Percentiles rank a stretch among this genome's conserved stretches.
Evolutionary conservation across 371 early-diverging fungal genomes (phyloP).

Genomic region (Funneliformis caledonium): DNA sequence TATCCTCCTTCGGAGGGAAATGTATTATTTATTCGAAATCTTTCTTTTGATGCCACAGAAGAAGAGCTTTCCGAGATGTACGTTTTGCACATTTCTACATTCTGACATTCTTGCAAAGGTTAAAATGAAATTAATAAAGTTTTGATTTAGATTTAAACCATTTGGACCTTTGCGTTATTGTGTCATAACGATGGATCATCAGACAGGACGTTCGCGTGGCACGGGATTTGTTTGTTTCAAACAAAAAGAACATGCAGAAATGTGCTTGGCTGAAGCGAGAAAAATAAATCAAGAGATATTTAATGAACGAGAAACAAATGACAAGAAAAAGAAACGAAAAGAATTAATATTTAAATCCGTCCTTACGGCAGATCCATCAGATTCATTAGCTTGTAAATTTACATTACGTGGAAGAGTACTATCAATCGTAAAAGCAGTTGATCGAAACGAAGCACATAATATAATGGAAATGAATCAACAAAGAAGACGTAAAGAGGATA

Average conservation of each 20-base stretch:
- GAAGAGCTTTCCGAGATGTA: slow-evolving; percentile 76
- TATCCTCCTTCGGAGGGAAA: slow-evolving; percentile 49
- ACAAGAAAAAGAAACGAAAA: slow-evolving; percentile 50
- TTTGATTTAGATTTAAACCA: slow-evolving; percentile 58
- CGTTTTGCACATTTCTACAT: slow-evolving; percentile 44
- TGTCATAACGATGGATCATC: slow-evolving; percentile 79
- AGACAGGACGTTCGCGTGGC: slow-evolving; percentile 84
- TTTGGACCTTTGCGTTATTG: slow-evolving; percentile 86
- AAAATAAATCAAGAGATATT: slow-evolving; percentile 45
- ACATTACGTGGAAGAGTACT: slow-evolving; percentile 80
- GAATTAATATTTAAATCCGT: slow-evolving; percentile 60
- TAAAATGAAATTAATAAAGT: not conserved
- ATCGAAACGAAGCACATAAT: slow-evolving; percentile 68
- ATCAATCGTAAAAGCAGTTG: slow-evolving; percentile 80
- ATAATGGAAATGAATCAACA: slow-evolving; percentile 66
- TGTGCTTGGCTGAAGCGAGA: slow-evolving; percentile 71
- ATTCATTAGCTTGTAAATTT: slow-evolving; percentile 65
- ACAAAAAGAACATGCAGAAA: slow-evolving; percentile 72
- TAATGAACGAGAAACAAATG: slow-evolving; percentile 42
- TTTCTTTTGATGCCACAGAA: slow-evolving; percentile 88
- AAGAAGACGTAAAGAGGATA: slow-evolving; percentile 74
- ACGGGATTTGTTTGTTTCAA: slow-evolving; percentile 92
- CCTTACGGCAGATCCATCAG: slow-evolving; percentile 69
- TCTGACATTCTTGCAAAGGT: not conserved
- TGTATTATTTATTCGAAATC: slow-evolving; percentile 91